Evolutionary conservation across 768 basidiomycete species (phyloP).

Genomic region (Mycena vitilis): DNA sequence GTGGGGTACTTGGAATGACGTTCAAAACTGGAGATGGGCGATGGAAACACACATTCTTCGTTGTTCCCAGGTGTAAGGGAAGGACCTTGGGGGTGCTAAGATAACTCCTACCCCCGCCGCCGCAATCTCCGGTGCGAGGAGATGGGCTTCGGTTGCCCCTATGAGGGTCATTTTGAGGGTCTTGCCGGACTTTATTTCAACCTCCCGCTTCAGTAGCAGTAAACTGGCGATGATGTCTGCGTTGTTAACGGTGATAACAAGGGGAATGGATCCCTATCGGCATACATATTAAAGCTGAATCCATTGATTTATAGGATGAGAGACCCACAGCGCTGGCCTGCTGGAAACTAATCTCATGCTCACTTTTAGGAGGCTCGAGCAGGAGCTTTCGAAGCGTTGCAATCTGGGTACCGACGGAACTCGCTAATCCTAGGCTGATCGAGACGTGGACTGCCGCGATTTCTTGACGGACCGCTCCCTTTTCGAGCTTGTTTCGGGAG

Average conservation of each 20-base stretch:
- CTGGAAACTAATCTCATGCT: slow-evolving; percentile 55
- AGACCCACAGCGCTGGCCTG: slow-evolving; percentile 57
- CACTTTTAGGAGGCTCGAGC: slow-evolving; percentile 50
- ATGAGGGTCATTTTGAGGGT: slow-evolving; percentile 61
- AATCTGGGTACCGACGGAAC: slow-evolving; percentile 74
- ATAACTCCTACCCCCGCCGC: slow-evolving; percentile 78
- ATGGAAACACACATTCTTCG: slow-evolving; percentile 62
- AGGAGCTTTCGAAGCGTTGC: slow-evolving; percentile 68
- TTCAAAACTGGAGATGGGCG: neutral
- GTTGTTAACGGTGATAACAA: slow-evolving; percentile 72
- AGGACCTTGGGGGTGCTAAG: slow-evolving; percentile 71
- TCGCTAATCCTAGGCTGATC: slow-evolving; percentile 57
- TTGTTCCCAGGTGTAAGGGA: slow-evolving; percentile 76
- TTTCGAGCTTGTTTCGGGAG: slow-evolving; percentile 64
- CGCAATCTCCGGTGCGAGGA: slow-evolving; percentile 79
- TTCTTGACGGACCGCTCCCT: slow-evolving; percentile 70
- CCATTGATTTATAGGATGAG: neutral
- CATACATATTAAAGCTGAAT: neutral
- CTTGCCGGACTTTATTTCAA: slow-evolving; percentile 56
- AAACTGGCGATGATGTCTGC: slow-evolving; percentile 79
- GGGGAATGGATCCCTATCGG: slow-evolving; percentile 62
- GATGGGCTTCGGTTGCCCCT: slow-evolving; percentile 75
- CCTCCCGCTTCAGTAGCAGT: slow-evolving; percentile 71
- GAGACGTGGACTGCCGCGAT: slow-evolving; percentile 71
- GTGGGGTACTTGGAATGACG: neutral